Evolutionary conservation across 192 early-diverging fungal genomes (phyloP), one percentile per base, ranked within the genome.

Genomic region (Mortierella antarctica): DNA sequence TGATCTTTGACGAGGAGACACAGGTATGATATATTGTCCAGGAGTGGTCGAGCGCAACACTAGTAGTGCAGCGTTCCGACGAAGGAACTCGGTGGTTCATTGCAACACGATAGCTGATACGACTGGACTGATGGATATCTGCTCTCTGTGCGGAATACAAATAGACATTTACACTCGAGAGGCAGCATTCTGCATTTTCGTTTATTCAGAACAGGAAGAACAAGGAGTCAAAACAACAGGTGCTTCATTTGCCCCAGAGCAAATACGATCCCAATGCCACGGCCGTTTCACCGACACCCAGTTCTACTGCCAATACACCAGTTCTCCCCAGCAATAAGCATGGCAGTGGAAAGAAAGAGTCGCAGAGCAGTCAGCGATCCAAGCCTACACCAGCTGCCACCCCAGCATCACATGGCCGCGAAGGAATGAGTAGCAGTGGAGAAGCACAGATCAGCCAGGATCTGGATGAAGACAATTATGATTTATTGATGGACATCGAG

Each of bases 1-100:
- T 80, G 55, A 80, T 80, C 44, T 80, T 68, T 62, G 77, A 80
- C 39, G 77, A 80, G 31, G 65, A 72, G 40, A 80, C 77, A 40
- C 63, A 80, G 65, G 77, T 80, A 66, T 65, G 31, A 10, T 53
- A 20, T 17, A 12, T 6, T 11, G 49, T 53, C 17, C 2, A 21
- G 20, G 44, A 3, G 13, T 47, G 45, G 20, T 5, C 9, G n/a
- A 21, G n/a, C 11, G 20, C 8, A 11, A 47, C 45, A 21, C 23
- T 2, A 9, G 15, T 41, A 31, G 15, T 41, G 3, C 31, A 31
- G 31, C 31, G 31, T 31, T 31, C 31, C 31, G 31, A n/a, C n/a
- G n/a, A n/a, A n/a, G n/a, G 31, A 31, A 31, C 31, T 31, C 3
- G 31, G 31, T 31, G 31, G 31, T 17, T 23, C 21, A 9, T 13